These are phyloP conservation scores for Boletellus ananas DNA, from an alignment of 768 basidiomycete genomes.

Conservation along the genomic window DNA sequence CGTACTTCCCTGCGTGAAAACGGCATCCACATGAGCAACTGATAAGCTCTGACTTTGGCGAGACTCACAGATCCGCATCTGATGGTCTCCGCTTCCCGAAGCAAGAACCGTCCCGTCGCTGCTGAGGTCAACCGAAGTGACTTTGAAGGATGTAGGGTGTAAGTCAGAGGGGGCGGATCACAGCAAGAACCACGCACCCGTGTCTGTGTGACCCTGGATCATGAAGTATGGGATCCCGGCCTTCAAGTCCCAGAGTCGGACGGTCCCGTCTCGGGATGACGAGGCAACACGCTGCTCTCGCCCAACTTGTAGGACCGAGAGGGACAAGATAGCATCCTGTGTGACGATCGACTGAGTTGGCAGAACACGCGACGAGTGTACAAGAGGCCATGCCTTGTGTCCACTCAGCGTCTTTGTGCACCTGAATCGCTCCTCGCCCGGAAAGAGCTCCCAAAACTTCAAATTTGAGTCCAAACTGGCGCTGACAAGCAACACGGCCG, in stretches of 20 bases:
- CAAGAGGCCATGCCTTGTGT: constrained; percentile 20
- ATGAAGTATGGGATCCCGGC: constrained; percentile 32
- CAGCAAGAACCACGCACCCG: constrained; percentile 25
- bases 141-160: constrained; percentile 11
- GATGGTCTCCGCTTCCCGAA: constrained; percentile 36
- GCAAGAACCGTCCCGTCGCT: constrained; percentile 29
- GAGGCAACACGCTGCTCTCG: constrained; percentile 34
- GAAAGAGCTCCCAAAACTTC: constrained; percentile 46
- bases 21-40: constrained; percentile 7
- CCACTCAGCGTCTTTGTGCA: constrained; percentile 31
- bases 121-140: constrained; percentile 39
- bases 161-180: constrained; percentile 20
- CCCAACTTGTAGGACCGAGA: constrained; percentile 31
- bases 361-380: not conserved
- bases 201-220: constrained; percentile 34
- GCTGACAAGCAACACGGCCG: constrained; percentile 31
- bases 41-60: constrained; percentile 10
- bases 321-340: constrained; percentile 31
- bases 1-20: constrained; percentile 25
- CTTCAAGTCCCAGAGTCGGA: constrained; percentile 35
- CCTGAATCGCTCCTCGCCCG: constrained; percentile 22
- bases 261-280: constrained; percentile 35
- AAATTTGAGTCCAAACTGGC: constrained; percentile 29
- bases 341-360: not conserved
- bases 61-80: constrained; percentile 36